A percentile compares a stretch with the other conserved stretches of the same genome.
These are phyloP conservation scores for Hemisphaericaspora nanyangensis DNA, from an alignment of 805 yeast species.

Conservation along the genomic window DNA sequence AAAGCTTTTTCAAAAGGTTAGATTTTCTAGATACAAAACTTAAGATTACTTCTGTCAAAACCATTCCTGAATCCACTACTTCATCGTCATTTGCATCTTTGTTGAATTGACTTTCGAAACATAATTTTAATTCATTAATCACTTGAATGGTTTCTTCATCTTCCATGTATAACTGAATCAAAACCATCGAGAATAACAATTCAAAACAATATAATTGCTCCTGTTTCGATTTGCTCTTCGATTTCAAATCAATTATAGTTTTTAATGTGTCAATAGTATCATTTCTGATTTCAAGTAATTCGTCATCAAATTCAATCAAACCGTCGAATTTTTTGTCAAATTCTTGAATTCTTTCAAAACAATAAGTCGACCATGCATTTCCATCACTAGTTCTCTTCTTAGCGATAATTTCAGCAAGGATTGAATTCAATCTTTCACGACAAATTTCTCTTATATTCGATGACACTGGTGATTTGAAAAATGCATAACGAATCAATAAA, in stretches of 20 bases:
- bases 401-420: slow-evolving; percentile 55
- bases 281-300: slow-evolving; percentile 43
- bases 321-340: slow-evolving; percentile 15
- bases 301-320: slow-evolving; percentile 54
- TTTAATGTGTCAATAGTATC: slow-evolving; percentile 47
- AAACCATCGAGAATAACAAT: slow-evolving; percentile 67
- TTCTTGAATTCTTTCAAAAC: slow-evolving; percentile 36
- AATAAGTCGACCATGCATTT: slow-evolving; percentile 58
- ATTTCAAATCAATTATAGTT: slow-evolving; percentile 18
- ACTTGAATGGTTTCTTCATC: slow-evolving; percentile 73
- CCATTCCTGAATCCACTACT: slow-evolving; percentile 25
- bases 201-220: slow-evolving; percentile 64
- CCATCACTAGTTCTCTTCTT: slow-evolving; percentile 38
- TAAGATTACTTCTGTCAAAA: slow-evolving; percentile 40
- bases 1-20: slow-evolving; percentile 32
- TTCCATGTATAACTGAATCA: slow-evolving; percentile 74
- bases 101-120: slow-evolving; percentile 45
- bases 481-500: slow-evolving; percentile 38
- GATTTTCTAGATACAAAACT: slow-evolving; percentile 43
- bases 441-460: slow-evolving; percentile 40
- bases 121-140: slow-evolving; percentile 65
- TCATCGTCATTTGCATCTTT: slow-evolving; percentile 28
- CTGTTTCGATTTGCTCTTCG: slow-evolving; percentile 20
- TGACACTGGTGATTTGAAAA: slow-evolving; percentile 30
- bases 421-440: slow-evolving; percentile 63